Conservation (phyloP, 805 yeast species). For the Candida wancherniae region DNA sequence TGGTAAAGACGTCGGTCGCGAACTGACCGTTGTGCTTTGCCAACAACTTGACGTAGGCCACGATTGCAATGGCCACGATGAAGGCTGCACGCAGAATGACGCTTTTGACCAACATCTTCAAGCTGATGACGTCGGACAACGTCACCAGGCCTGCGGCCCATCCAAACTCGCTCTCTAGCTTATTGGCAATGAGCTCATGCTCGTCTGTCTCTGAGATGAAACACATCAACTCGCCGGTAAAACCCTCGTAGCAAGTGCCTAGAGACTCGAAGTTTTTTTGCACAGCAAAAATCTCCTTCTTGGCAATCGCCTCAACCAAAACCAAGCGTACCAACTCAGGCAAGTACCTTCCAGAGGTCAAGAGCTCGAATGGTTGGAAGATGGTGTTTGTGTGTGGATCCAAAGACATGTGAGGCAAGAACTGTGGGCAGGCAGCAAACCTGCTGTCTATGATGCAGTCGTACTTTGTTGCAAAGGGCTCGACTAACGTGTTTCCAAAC, state of each 20-base stretch:
- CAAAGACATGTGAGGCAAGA: constrained; percentile 28
- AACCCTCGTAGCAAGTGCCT: constrained; percentile 22
- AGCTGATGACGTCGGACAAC: constrained; percentile 21
- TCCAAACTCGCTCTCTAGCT: constrained; percentile 19
- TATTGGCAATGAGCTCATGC: constrained; percentile 14
- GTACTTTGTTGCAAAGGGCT: constrained; percentile 31
- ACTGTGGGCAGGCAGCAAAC: constrained; percentile 15
- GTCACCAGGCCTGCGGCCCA: constrained; percentile 19
- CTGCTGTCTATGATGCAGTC: constrained; percentile 37
- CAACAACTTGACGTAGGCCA: constrained; percentile 32
- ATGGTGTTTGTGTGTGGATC: constrained; percentile 24
- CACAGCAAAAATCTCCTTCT: constrained; percentile 23
- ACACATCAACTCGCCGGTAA: constrained; percentile 42
- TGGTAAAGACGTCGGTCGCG: constrained; percentile 20
- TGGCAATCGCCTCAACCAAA: constrained; percentile 29
- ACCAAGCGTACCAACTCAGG: constrained; percentile 49
- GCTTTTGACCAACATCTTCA: constrained; percentile 29
- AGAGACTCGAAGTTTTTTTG: constrained; percentile 15
- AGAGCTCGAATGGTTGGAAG: constrained; percentile 54
- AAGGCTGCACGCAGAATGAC: constrained; percentile 44
- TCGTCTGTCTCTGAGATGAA: constrained; percentile 29
- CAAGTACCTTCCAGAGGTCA: constrained; percentile 53
- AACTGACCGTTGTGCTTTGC: constrained; percentile 19
- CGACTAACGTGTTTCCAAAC: constrained; percentile 41
- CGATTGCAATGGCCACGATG: constrained; percentile 37